These are phyloP conservation scores for Magnusiomyces paraingens DNA, from an alignment of 1,139 yeast species.

Conservation along the genomic window DNA sequence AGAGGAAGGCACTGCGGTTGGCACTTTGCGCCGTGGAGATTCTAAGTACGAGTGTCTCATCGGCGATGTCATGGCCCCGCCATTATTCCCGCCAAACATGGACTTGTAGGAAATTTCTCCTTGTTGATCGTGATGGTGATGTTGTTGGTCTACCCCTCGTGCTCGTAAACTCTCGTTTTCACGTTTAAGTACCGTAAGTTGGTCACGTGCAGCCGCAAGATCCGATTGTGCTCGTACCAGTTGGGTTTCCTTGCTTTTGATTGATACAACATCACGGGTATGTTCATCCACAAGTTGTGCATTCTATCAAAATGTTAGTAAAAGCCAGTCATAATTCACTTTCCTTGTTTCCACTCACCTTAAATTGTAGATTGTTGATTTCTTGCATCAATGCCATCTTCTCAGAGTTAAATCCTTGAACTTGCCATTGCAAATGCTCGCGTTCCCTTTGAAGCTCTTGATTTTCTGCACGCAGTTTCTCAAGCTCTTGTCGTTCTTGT, in stretches of 20 bases:
- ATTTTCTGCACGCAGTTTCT: constrained; percentile 47
- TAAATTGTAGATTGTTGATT: constrained; percentile 31
- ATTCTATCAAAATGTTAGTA: constrained; percentile 22
- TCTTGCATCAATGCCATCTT: constrained; percentile 42
- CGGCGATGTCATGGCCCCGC: too few species aligned
- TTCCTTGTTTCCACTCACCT: constrained; percentile 7
- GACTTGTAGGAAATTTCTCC: too few species aligned
- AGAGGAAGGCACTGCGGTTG: too few species aligned
- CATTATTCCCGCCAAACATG: too few species aligned
- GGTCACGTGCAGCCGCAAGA: constrained; percentile 41
- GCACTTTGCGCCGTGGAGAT: too few species aligned
- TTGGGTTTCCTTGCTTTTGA: constrained; percentile 64
- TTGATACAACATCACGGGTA: constrained; percentile 45
- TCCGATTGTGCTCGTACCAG: constrained; percentile 54
- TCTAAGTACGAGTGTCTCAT: too few species aligned
- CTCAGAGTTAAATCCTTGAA: constrained; percentile 43
- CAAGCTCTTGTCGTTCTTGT: constrained; percentile 44
- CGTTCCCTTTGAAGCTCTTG: constrained; percentile 44
- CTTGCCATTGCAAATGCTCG: constrained; percentile 36
- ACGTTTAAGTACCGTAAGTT: not conserved
- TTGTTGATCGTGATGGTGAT: not conserved
- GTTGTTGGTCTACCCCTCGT: not conserved
- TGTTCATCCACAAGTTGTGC: constrained; percentile 45
- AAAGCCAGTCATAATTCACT: constrained; percentile 12
- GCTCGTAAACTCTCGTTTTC: too few species aligned